Conservation (phyloP, 2,329 filamentous ascomycete genomes). For the Exophiala alcalophila region DNA sequence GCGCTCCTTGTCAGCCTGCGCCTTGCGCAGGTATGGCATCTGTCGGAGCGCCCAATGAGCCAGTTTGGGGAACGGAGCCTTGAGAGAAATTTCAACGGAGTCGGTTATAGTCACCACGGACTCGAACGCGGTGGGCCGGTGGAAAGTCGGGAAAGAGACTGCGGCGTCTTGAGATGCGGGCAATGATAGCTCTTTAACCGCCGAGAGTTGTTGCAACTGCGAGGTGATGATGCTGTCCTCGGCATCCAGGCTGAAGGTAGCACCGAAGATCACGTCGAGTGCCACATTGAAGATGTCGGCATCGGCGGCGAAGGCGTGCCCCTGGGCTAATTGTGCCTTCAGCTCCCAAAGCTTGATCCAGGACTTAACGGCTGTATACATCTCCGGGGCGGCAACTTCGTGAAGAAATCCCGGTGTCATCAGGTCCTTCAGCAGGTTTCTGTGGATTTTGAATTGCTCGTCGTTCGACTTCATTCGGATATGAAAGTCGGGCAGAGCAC, state of each 20-base stretch:
- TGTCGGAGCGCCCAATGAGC: conserved; percentile 20
- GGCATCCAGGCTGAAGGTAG: conserved; percentile 37
- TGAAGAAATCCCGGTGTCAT: conserved; percentile 30
- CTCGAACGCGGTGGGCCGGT: conserved; percentile 5
- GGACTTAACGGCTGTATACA: conserved; percentile 26
- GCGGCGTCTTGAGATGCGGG: not conserved
- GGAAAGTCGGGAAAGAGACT: not conserved
- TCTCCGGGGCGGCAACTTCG: conserved; percentile 30
- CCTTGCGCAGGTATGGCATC: conserved; percentile 15
- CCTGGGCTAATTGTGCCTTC: conserved; percentile 32
- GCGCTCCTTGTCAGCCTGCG: conserved; percentile 26
- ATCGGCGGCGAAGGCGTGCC: conserved; percentile 34
- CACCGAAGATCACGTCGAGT: conserved; percentile 42
- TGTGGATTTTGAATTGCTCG: conserved; percentile 35
- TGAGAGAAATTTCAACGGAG: conserved; percentile 19
- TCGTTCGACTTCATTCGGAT: conserved; percentile 32
- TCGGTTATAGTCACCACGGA: conserved; percentile 20
- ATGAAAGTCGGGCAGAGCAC: conserved; percentile 45
- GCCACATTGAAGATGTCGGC: conserved; percentile 38
- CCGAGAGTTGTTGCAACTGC: conserved; percentile 24
- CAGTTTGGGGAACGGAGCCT: conserved; percentile 20
- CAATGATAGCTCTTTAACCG: not conserved
- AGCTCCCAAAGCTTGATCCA: conserved; percentile 34
- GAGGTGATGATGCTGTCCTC: conserved; percentile 29
- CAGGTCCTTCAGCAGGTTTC: conserved; percentile 24